A percentile compares a stretch with the other conserved stretches of the same genome.
Conservation (phyloP, 1,139 yeast genomes). For the Diutina pseudorugosa region DNA sequence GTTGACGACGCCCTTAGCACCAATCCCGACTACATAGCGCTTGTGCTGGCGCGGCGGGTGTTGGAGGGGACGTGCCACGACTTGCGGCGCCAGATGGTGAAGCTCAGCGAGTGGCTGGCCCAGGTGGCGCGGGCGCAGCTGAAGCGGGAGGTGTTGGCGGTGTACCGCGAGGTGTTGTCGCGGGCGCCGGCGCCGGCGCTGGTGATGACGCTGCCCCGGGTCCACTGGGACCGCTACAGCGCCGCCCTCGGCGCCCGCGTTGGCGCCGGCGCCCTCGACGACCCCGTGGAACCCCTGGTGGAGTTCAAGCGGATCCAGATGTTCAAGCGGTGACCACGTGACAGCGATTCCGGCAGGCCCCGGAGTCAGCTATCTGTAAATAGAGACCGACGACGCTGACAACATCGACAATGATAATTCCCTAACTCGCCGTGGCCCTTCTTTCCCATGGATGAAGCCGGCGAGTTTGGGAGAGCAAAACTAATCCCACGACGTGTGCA, state of each 20-base stretch:
- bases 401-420: too few species aligned
- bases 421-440: neutral
- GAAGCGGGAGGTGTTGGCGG: slow-evolving; percentile 11
- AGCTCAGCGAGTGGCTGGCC: slow-evolving; percentile 15
- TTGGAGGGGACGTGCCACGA: slow-evolving; percentile 14
- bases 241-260: slow-evolving; percentile 11
- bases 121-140: slow-evolving; percentile 6
- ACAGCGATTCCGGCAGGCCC: neutral
- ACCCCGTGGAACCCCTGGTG: slow-evolving; percentile 7
- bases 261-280: slow-evolving; percentile 6
- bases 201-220: slow-evolving; percentile 23
- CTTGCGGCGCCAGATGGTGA: slow-evolving; percentile 20
- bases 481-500: too few species aligned
- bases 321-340: slow-evolving; percentile 5
- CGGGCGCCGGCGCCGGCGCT: slow-evolving; percentile 23
- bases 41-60: slow-evolving; percentile 23
- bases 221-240: slow-evolving; percentile 20
- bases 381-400: neutral
- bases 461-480: neutral
- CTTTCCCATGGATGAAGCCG: slow-evolving; percentile 6
- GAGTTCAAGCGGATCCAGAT: slow-evolving; percentile 8
- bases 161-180: slow-evolving; percentile 10
- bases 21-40: slow-evolving; percentile 29
- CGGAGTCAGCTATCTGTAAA: neutral
- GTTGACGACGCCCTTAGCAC: slow-evolving; percentile 10